A percentile compares a stretch with the other conserved stretches of the same genome.
Evolutionary conservation across 352 stramenopile species (phyloP).

Genomic region (Thraustochytrium sp.): DNA sequence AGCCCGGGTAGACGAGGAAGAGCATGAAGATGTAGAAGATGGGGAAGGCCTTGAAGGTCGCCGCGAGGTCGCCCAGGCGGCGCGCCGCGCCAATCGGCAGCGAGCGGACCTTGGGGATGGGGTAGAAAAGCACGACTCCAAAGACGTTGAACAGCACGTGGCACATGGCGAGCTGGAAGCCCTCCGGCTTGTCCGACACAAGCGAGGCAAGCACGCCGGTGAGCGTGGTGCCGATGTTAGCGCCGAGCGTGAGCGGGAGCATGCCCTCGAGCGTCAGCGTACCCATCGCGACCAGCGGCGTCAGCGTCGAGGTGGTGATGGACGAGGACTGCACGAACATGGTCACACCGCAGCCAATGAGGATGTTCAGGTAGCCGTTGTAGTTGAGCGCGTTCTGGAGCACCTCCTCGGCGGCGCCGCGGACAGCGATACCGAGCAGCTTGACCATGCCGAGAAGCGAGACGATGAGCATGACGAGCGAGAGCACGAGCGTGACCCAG

Average conservation of each 20-base stretch:
- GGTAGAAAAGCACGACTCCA: conserved; percentile 81
- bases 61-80: conserved; percentile 59
- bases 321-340: conserved; percentile 79
- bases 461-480: conserved; percentile 56
- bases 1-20: conserved; percentile 49
- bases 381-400: conserved; percentile 78
- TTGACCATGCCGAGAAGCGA: conserved; percentile 61
- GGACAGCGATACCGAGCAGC: conserved; percentile 60
- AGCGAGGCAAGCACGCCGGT: conserved; percentile 75
- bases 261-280: conserved; percentile 79
- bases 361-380: conserved; percentile 77
- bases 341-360: conserved; percentile 71
- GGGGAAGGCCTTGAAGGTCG: conserved; percentile 55
- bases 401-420: conserved; percentile 70
- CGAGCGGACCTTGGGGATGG: conserved; percentile 70
- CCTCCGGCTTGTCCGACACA: conserved; percentile 66
- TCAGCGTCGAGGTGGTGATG: conserved; percentile 77
- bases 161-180: conserved; percentile 75
- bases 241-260: conserved; percentile 75
- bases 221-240: conserved; percentile 81
- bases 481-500: conserved; percentile 53
- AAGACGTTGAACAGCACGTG: conserved; percentile 87
- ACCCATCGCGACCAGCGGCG: conserved; percentile 73
- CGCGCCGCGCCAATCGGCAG: conserved; percentile 67
- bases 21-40: conserved; percentile 59